Conservation (phyloP, 352 stramenopile genomes). For the Aphanomyces astaci region DNA sequence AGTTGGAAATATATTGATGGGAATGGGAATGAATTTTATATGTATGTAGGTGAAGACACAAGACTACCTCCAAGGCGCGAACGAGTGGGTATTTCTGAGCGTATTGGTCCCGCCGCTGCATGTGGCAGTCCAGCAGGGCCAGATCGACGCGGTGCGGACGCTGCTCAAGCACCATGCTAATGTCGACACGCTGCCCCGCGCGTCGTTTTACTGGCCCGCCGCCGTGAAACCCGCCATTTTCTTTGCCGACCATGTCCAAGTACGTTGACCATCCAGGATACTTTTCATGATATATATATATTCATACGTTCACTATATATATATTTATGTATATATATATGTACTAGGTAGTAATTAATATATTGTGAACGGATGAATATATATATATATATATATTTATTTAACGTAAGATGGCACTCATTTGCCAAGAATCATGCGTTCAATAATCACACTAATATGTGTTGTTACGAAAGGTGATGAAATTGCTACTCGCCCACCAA, state of each 20-base stretch:
- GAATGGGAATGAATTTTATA: too few relatives aligned
- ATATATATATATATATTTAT: too few relatives aligned
- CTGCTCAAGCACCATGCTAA: constrained; percentile 20
- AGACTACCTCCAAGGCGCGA: constrained; percentile 40
- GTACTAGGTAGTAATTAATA: too few relatives aligned
- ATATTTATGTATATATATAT: too few relatives aligned
- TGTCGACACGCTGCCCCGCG: constrained; percentile 32
- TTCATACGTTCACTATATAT: background rate
- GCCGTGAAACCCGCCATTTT: constrained; percentile 62
- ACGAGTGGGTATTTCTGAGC: constrained; percentile 6
- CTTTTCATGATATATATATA: constrained; percentile 3
- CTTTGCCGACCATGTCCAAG: constrained; percentile 52
- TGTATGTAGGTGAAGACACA: constrained; percentile 45
- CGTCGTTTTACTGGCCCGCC: constrained; percentile 57
- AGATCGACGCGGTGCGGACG: constrained; percentile 42
- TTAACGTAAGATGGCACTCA: too few relatives aligned
- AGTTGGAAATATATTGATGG: too few relatives aligned
- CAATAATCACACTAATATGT: too few relatives aligned
- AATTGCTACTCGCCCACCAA: constrained; percentile 46
- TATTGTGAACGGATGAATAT: too few relatives aligned
- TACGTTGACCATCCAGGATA: background rate
- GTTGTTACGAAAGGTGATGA: too few relatives aligned
- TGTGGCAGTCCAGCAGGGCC: constrained; percentile 24
- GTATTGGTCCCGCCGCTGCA: constrained; percentile 20
- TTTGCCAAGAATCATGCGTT: too few relatives aligned